Evolutionary conservation across 169 alveolate genomes (phyloP), one percentile per base, ranked within the genome.

Genomic region (Plasmodium knowlesi): DNA sequence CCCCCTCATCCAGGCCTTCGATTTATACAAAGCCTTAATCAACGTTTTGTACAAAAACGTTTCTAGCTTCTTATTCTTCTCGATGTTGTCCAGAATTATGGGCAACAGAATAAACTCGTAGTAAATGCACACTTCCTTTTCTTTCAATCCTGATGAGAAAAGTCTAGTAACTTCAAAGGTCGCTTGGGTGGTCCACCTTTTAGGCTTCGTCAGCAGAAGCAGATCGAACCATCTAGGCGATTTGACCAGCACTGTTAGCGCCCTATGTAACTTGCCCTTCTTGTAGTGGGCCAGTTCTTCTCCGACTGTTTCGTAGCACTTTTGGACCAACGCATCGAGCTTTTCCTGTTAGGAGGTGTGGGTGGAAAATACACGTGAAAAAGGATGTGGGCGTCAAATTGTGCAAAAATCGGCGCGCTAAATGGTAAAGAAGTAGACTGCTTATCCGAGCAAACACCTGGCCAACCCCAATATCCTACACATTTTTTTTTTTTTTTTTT

Each of bases 1-100:
- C 25, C 99, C 99, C 94, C 98, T 98, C 93, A 99, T 97, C 98
- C 99, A 99, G 22, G 99, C 99, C 22, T 97, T 97, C 46, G 99
- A 99, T 95, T 98, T 99, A 95, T 97, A 99, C 46, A 99, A 76
- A 53, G 99, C 99, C 92, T 98, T 98, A 89, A 98, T 98, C 72
- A 99, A 94, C 46, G 99, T 98, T 93, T 97, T 97, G 83, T 98
- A 99, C 83, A 97, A 96, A 84, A 98, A 99, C 53, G 97, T 96
- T 95, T 98, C 98, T 79, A 99, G 95, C 92, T 98, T 98, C 94
- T 98, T 95, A 39, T 96, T 96, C 46, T 85, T 92, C 41, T 94
- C 93, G 70, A 99, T 98, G 92, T 98, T 46, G 76, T 71, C 92
- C 19, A 57, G 71, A n/a, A 76, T 73, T 0, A 84, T 94, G 10